phyloP scores from a whole-genome alignment of 495 filamentous ascomycete species.

The Cryomyces antarcticus region DNA sequence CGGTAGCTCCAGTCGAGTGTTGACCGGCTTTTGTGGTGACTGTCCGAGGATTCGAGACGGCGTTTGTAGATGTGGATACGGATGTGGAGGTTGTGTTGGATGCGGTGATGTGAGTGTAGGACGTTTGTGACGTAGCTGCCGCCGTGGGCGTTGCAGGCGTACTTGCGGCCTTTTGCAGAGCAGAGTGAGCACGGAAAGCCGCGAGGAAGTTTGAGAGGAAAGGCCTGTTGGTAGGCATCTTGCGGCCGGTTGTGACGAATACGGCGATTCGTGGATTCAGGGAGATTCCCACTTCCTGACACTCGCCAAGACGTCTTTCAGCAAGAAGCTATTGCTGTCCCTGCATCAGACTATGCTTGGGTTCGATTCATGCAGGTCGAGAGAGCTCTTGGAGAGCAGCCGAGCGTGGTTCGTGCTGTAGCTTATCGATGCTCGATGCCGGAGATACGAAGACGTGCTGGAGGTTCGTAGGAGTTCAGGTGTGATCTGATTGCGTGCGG shows the following conservation, averaged over 20 bases:
- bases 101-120: slow-evolving; percentile 20
- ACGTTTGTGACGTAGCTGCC: slow-evolving; percentile 14
- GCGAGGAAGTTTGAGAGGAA: slow-evolving; percentile 76
- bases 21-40: slow-evolving; percentile 5
- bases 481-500: no score
- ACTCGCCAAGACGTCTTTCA: no score
- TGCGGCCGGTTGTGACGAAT: slow-evolving; percentile 3
- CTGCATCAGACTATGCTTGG: no score
- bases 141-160: slow-evolving; percentile 17
- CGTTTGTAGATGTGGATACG: slow-evolving; percentile 4
- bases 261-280: background rate
- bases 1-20: slow-evolving; percentile 3
- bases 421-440: background rate
- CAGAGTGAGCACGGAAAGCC: slow-evolving; percentile 44
- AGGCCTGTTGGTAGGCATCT: slow-evolving; percentile 56
- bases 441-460: no score
- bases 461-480: no score
- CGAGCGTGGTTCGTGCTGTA: background rate
- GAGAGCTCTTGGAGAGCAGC: no score
- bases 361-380: no score
- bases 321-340: no score
- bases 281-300: no score
- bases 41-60: slow-evolving; percentile 4
- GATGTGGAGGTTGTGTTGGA: slow-evolving; percentile 13
- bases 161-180: slow-evolving; percentile 21